A percentile compares a stretch with the other conserved stretches of the same genome.
Conservation (phyloP, 768 basidiomycete genomes). For the Tylopilus rubrobrunneus region DNA sequence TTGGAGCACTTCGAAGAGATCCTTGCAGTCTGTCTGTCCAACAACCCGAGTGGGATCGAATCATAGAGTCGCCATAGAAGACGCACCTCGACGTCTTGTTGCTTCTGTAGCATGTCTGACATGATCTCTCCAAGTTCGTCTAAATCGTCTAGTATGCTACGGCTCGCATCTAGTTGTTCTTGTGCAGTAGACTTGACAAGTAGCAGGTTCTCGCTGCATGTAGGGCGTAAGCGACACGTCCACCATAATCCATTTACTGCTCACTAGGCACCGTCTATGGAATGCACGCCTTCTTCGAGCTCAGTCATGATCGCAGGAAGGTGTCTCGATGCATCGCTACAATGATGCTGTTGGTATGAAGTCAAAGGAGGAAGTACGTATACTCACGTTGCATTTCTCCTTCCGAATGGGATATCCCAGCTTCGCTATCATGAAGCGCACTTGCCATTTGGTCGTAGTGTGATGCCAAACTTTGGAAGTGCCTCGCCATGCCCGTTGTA, state of each 20-base stretch:
- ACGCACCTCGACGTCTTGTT: slow-evolving; percentile 64
- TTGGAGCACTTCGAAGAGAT: slow-evolving; percentile 53
- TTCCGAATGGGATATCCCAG: slow-evolving; percentile 62
- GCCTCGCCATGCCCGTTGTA: slow-evolving; percentile 64
- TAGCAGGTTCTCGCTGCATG: slow-evolving; percentile 49
- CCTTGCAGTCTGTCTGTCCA: slow-evolving; percentile 46
- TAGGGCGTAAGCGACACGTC: slow-evolving; percentile 2
- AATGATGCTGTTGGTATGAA: background rate
- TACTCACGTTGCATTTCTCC: slow-evolving; percentile 63
- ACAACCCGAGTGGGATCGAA: background rate
- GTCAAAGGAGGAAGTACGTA: background rate
- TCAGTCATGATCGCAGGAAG: slow-evolving; percentile 72
- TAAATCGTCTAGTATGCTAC: slow-evolving; percentile 54
- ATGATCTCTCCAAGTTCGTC: slow-evolving; percentile 80
- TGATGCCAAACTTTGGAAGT: slow-evolving; percentile 64
- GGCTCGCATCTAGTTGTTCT: slow-evolving; percentile 48
- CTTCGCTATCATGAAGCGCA: slow-evolving; percentile 63
- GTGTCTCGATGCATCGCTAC: slow-evolving; percentile 80
- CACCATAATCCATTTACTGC: slow-evolving; percentile 18
- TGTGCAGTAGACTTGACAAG: slow-evolving; percentile 40
- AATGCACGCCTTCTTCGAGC: slow-evolving; percentile 53
- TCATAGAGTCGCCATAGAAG: background rate
- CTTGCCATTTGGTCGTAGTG: slow-evolving; percentile 78
- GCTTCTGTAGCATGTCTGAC: slow-evolving; percentile 68
- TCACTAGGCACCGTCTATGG: slow-evolving; percentile 57